Evolutionary conservation across 2,329 filamentous ascomycete genomes (phyloP), one percentile per base, ranked within the genome.

Genomic region (Fusarium compactum): DNA sequence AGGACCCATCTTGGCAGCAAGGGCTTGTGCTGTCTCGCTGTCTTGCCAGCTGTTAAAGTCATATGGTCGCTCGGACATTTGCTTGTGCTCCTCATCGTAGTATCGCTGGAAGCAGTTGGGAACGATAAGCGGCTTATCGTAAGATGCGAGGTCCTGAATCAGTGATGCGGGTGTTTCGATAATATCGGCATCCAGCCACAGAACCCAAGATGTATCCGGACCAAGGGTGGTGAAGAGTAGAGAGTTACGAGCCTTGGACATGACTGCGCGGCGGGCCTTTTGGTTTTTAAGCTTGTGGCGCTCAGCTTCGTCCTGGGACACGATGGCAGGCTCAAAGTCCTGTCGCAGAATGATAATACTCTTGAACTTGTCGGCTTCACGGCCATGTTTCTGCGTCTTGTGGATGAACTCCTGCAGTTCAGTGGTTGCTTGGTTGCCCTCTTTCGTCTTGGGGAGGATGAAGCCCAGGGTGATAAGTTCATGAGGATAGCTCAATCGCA

Each of bases 41-140:
- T 99, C 96, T 76, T 95, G 90, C 96, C 96, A 99, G 79, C 92
- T 97, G 83, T 99, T 99, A 86, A 91, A 98, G 82, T 99, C 96
- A 80, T 99, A 99, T 0, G 95, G 90, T 7, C 96, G 89, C 77
- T 95, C 89, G 45, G 90, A 89, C 83, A 89, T 88, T 70, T 89
- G 85, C 76, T 91, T 91, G 54, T 87, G 90, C 16, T 91, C 86
- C 1, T 84, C 75, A 69, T 98, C 91, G 48, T 87, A 87, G 82
- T 89, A 98, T 69, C 92, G 86, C 82, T 99, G 96, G 85, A 92
- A 98, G 85, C 95, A 98, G 79, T 99, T 99, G 54, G 96, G 94
- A 2, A 95, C 94, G 58, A 98, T 92, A 68, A 99, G 89, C n/a
- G 94, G 88, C 81, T 96, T 94, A 81, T 98, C 89, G 80, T 97